phyloP scores from a whole-genome alignment of 257 asterid species.

The Gentiana macrophylla region DNA sequence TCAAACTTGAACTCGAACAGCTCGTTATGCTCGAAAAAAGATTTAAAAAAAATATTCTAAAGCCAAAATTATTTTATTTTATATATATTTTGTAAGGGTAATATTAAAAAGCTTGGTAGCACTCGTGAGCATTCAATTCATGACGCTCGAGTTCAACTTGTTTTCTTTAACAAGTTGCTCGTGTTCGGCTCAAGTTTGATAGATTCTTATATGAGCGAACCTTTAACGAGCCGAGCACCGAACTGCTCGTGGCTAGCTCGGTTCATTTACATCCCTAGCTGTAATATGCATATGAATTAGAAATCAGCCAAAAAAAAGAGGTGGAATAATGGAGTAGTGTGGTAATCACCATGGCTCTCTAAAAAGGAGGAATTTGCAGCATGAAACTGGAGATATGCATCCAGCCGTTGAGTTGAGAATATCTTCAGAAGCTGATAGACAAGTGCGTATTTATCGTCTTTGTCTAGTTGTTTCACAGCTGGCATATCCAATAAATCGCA shows the following conservation, averaged over 20 bases:
- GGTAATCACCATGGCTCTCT: conserved; percentile 43
- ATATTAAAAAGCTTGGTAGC: neutral
- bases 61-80: too few relatives aligned
- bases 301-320: neutral
- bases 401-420: conserved; percentile 74
- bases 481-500: conserved; percentile 80
- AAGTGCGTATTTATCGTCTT: conserved; percentile 47
- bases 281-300: too few relatives aligned
- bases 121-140: neutral
- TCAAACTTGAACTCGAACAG: neutral
- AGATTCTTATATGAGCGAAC: too few relatives aligned
- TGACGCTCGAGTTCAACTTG: conserved; percentile 30
- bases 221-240: too few relatives aligned
- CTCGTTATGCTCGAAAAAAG: conserved; percentile 7
- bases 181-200: too few relatives aligned
- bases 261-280: too few relatives aligned
- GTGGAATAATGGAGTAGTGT: neutral
- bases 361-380: conserved; percentile 49
- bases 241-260: too few relatives aligned
- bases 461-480: conserved; percentile 80
- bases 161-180: conserved; percentile 27
- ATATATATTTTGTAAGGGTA: too few relatives aligned
- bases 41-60: conserved; percentile 6
- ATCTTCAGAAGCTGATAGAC: conserved; percentile 70
- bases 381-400: conserved; percentile 65